Evolutionary conservation across 164 flowering plant genomes (phyloP).

Genomic region (Umbilicus rupestris): DNA sequence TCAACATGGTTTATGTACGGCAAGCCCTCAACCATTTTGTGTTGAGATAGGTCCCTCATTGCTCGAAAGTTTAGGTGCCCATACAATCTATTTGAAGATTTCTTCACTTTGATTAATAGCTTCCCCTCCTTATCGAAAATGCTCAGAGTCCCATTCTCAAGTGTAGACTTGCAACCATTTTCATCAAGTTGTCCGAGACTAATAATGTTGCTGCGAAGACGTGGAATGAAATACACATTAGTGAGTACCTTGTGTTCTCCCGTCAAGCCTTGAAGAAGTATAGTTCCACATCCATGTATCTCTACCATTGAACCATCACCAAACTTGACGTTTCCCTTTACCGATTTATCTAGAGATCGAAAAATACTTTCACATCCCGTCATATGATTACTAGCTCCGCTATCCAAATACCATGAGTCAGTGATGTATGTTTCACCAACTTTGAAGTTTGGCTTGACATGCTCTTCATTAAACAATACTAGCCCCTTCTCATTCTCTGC

Average conservation of each 20-base stretch:
- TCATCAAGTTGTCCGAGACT: conserved; percentile 1
- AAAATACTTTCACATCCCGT: not conserved
- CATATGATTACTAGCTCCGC: conserved; percentile 6
- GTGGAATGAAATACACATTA: not conserved
- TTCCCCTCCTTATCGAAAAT: not conserved
- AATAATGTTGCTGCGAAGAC: not conserved
- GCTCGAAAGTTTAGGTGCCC: conserved; percentile 1
- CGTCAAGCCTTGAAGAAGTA: not conserved
- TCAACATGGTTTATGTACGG: not conserved
- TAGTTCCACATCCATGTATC: not conserved
- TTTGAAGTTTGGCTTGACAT: not conserved
- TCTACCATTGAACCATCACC: conserved; percentile 5
- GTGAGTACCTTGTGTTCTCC: conserved; percentile 3
- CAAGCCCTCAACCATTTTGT: not conserved
- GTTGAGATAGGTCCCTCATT: not conserved
- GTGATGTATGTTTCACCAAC: not conserved
- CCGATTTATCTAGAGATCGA: not conserved
- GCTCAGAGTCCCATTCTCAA: conserved; percentile 1
- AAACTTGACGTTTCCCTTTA: conserved; percentile 4
- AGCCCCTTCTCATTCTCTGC: not conserved
- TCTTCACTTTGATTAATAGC: too few species aligned
- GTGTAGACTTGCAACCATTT: not conserved
- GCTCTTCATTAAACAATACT: not conserved
- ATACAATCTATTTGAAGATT: too few species aligned
- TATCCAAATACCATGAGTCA: not conserved